These are phyloP conservation scores for Didymella keratinophila DNA, from an alignment of 2,329 filamentous ascomycete species.

Conservation along the genomic window DNA sequence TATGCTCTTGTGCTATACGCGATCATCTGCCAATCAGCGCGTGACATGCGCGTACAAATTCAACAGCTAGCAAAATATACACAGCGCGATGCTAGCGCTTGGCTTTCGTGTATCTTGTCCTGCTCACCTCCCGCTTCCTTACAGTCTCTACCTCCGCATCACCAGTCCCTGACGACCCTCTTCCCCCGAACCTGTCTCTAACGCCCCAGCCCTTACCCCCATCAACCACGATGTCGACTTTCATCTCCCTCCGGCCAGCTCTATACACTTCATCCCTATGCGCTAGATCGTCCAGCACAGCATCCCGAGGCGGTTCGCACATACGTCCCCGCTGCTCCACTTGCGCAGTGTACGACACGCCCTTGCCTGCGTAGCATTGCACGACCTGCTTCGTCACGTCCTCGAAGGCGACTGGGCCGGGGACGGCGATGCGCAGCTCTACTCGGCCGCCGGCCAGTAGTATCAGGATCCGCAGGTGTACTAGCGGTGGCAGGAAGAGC, in stretches of 20 bases:
- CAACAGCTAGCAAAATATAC: too few species aligned
- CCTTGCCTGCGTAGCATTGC: not conserved
- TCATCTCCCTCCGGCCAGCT: not conserved
- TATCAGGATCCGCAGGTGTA: conserved; percentile 5
- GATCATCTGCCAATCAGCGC: conserved; percentile 5
- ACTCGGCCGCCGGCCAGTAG: not conserved
- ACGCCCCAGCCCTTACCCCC: not conserved
- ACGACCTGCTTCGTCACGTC: conserved; percentile 2
- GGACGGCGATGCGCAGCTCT: not conserved
- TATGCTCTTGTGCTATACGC: conserved; percentile 5
- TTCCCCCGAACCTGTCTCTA: not conserved
- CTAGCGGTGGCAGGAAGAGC: conserved; percentile 2
- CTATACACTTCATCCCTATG: not conserved
- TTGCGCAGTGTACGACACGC: not conserved
- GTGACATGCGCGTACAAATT: not conserved
- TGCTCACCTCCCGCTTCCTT: conserved; percentile 3
- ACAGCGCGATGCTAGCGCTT: too few species aligned
- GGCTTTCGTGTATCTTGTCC: not conserved
- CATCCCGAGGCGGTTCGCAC: not conserved
- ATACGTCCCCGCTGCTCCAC: conserved; percentile 7
- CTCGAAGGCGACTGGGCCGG: not conserved
- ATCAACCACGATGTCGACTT: conserved; percentile 2
- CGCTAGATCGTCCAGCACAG: not conserved
- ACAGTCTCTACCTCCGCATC: conserved; percentile 1
- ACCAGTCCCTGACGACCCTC: too few species aligned